phyloP scores from a whole-genome alignment of 2,329 filamentous ascomycete genomes.

The Cladosporium sp. region DNA sequence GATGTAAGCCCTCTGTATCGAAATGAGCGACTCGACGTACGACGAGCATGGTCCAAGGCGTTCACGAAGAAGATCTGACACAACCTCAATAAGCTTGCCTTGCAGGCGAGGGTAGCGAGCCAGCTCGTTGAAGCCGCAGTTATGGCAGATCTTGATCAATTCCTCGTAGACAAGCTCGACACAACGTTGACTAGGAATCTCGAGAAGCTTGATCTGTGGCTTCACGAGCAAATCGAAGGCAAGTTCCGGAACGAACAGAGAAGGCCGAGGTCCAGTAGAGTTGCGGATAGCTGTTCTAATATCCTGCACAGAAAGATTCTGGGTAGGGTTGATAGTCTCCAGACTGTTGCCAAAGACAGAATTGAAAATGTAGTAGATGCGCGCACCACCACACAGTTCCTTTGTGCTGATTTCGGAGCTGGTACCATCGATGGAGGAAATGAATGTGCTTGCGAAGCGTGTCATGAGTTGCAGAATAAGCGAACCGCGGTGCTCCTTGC shows the following conservation, averaged over 20 bases:
- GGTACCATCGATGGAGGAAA: slow-evolving; percentile 96
- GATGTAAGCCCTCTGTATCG: slow-evolving; percentile 96
- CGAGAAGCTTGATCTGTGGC: slow-evolving; percentile 94
- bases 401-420: slow-evolving; percentile 98
- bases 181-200: slow-evolving; percentile 90
- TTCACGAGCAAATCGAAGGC: slow-evolving; percentile 97
- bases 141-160: slow-evolving; percentile 98
- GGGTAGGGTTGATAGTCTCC: slow-evolving; percentile 92
- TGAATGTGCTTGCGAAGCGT: slow-evolving; percentile 94
- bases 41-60: slow-evolving; percentile 80
- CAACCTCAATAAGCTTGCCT: slow-evolving; percentile 95
- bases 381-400: slow-evolving; percentile 87
- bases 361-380: slow-evolving; percentile 99
- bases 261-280: slow-evolving; percentile 91
- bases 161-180: slow-evolving; percentile 98
- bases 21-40: slow-evolving; percentile 95
- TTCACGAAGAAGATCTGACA: slow-evolving; percentile 91
- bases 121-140: slow-evolving; percentile 91
- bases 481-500: slow-evolving; percentile 92
- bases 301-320: slow-evolving; percentile 88
- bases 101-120: slow-evolving; percentile 88
- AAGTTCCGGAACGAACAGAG: slow-evolving; percentile 94
- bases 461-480: slow-evolving; percentile 97
- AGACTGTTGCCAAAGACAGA: slow-evolving; percentile 96
- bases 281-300: slow-evolving; percentile 97